phyloP scores from a whole-genome alignment of 2,329 filamentous ascomycete species.

The Ophiostoma tasmaniense region DNA sequence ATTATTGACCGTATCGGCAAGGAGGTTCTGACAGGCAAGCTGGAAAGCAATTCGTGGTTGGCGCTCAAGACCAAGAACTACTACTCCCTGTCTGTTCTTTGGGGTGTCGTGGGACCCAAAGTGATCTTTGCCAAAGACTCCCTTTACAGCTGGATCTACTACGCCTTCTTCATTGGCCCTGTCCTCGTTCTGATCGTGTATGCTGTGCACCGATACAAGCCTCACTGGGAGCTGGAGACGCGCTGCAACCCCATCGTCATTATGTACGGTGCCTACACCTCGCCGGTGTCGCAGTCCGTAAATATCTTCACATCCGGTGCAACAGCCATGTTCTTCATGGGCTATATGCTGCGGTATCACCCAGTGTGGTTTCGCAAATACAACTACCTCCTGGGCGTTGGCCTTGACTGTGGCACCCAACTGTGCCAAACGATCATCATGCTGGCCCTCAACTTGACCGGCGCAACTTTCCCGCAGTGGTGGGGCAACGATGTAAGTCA shows the following conservation, averaged over 20 bases:
- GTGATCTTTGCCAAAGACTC: conserved; percentile 24
- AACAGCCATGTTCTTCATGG: conserved; percentile 27
- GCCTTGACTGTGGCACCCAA: conserved; percentile 30
- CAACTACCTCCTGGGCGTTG: conserved; percentile 35
- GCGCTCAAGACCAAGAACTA: conserved; percentile 27
- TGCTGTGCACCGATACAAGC: conserved; percentile 24
- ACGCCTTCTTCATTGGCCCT: conserved; percentile 26
- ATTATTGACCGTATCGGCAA: conserved; percentile 24
- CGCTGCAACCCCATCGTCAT: conserved; percentile 25
- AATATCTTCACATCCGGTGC: conserved; percentile 26
- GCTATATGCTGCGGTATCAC: conserved; percentile 25
- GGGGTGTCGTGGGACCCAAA: conserved; percentile 30
- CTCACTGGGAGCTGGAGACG: conserved; percentile 26
- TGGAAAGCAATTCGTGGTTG: conserved; percentile 24
- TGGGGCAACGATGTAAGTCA: conserved; percentile 25
- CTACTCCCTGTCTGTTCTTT: conserved; percentile 29
- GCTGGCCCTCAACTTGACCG: conserved; percentile 26
- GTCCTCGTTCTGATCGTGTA: conserved; percentile 23
- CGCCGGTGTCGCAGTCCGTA: conserved; percentile 25
- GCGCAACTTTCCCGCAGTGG: conserved; percentile 25
- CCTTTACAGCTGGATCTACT: conserved; percentile 26
- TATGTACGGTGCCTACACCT: conserved; percentile 24
- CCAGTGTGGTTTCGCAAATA: conserved; percentile 35
- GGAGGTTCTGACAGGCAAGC: conserved; percentile 21
- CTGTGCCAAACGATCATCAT: conserved; percentile 26